These are phyloP conservation scores for Dalbergia cochinchinensis DNA, from an alignment of 306 rosid species.

Conservation along the genomic window DNA sequence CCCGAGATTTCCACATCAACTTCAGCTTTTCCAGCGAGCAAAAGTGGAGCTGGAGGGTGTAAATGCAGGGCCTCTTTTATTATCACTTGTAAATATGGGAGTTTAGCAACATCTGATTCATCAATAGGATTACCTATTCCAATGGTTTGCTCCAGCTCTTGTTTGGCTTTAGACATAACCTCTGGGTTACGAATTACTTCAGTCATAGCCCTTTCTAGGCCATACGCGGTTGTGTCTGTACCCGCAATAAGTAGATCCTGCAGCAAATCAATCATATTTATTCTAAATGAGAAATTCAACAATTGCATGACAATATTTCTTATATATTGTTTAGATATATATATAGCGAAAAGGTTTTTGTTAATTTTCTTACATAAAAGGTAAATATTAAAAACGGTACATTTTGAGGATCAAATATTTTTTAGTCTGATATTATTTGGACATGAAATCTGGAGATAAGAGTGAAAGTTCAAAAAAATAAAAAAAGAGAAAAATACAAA, in stretches of 20 bases:
- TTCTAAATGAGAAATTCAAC: too few relatives aligned
- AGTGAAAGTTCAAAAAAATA: too few relatives aligned
- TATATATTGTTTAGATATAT: too few relatives aligned
- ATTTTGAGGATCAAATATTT: too few relatives aligned
- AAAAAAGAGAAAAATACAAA: too few relatives aligned
- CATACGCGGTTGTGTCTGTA: conserved; percentile 60
- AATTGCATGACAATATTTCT: too few relatives aligned
- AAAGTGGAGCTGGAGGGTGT: conserved; percentile 56
- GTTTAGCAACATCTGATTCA: conserved; percentile 60
- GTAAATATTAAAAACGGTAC: too few relatives aligned
- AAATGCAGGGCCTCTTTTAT: conserved; percentile 61
- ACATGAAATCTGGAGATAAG: too few relatives aligned
- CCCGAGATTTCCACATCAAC: conserved; percentile 58
- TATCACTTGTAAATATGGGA: conserved; percentile 65
- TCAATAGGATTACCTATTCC: conserved; percentile 61
- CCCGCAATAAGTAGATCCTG: conserved; percentile 67
- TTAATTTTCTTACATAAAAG: too few relatives aligned
- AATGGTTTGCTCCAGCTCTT: conserved; percentile 51
- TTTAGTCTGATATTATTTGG: too few relatives aligned
- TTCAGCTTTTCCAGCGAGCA: conserved; percentile 61
- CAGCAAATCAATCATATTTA: neutral
- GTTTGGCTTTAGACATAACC: conserved; percentile 51
- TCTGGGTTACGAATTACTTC: conserved; percentile 53
- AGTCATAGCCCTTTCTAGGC: conserved; percentile 65
- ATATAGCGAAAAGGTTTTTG: too few relatives aligned